These are phyloP conservation scores for Podaxis sp. DNA, from an alignment of 768 basidiomycete species.

Conservation along the genomic window DNA sequence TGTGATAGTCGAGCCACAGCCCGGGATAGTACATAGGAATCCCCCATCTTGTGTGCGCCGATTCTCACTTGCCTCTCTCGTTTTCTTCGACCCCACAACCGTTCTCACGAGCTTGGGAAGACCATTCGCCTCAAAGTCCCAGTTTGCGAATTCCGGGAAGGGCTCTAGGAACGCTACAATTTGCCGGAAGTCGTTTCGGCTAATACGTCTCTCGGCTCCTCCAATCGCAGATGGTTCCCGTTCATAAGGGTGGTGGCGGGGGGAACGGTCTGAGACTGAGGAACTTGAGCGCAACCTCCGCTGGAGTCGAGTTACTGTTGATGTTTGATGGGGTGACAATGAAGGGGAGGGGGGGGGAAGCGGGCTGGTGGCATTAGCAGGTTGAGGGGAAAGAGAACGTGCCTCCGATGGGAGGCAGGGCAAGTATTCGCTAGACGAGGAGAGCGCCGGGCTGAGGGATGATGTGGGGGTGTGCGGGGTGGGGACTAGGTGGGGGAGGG, in stretches of 20 bases:
- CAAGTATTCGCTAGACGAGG: not conserved
- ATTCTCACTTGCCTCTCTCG: constrained; percentile 3
- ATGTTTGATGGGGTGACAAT: not conserved
- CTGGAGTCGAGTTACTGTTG: not conserved
- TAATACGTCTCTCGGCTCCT: not conserved
- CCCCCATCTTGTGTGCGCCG: not conserved
- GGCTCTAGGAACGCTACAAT: not conserved
- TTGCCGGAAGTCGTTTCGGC: not conserved
- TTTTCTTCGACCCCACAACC: constrained; percentile 3
- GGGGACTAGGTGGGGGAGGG: not conserved
- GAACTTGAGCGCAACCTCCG: not conserved
- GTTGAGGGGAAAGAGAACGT: not conserved
- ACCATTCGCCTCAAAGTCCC: not conserved
- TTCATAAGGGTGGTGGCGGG: not conserved
- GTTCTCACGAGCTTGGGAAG: not conserved
- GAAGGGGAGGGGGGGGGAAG: not conserved
- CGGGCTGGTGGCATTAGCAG: not conserved
- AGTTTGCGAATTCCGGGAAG: not conserved
- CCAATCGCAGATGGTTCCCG: not conserved
- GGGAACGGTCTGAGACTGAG: not conserved
- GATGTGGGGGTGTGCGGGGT: not conserved
- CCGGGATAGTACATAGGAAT: not conserved
- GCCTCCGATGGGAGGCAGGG: not conserved
- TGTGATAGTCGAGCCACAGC: constrained; percentile 5
- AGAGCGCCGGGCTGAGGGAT: not conserved